Evolutionary conservation across 768 basidiomycete genomes (phyloP).

Genomic region (Boletales sp.): DNA sequence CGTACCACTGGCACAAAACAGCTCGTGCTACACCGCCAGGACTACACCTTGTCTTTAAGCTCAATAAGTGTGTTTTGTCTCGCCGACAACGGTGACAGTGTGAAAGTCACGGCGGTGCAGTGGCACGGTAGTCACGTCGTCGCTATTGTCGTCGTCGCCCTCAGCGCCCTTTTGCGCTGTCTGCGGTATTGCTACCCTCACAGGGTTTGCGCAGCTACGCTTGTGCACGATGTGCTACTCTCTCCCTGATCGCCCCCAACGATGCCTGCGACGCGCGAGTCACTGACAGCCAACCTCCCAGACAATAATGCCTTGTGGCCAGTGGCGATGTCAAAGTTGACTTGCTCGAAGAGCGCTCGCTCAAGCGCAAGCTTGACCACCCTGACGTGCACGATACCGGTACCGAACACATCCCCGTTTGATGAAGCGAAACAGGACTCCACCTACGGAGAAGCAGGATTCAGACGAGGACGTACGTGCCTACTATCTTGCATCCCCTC

Average conservation of each 20-base stretch:
- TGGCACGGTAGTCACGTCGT: no score
- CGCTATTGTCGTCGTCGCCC: no score
- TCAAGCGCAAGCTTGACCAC: conserved; percentile 31
- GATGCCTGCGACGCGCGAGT: conserved; percentile 27
- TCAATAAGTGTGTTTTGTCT: no score
- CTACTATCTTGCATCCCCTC: not conserved
- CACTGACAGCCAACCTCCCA: conserved; percentile 27
- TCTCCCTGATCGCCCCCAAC: conserved; percentile 17
- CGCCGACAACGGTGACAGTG: no score
- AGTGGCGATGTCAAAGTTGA: conserved; percentile 31
- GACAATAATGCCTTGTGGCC: conserved; percentile 24
- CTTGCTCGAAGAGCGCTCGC: conserved; percentile 26
- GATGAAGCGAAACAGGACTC: conserved; percentile 40
- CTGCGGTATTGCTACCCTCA: conserved; percentile 56
- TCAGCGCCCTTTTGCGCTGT: conserved; percentile 54
- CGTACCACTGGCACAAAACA: no score
- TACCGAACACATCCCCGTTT: conserved; percentile 28
- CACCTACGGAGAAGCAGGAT: conserved; percentile 20
- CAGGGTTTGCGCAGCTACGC: conserved; percentile 60
- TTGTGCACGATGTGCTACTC: conserved; percentile 39
- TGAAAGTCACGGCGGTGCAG: no score
- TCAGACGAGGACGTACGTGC: conserved; percentile 13
- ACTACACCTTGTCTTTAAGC: no score
- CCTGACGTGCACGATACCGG: conserved; percentile 24
- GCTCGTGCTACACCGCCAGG: no score